Percentiles rank a stretch among this genome's conserved stretches.
Evolutionary conservation across 257 asterid genomes (phyloP).

Genomic region (Asclepias syriaca): DNA sequence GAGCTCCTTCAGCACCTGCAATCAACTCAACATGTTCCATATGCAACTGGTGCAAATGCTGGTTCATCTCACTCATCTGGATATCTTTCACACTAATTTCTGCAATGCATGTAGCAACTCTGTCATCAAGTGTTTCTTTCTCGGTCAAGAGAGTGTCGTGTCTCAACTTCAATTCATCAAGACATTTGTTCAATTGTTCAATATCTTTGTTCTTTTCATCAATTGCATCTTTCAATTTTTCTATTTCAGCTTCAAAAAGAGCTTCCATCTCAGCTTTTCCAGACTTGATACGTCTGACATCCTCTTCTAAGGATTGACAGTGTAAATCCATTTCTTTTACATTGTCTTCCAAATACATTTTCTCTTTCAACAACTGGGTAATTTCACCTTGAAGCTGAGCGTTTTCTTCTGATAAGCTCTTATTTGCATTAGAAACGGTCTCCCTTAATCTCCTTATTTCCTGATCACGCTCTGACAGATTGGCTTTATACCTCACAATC

Average conservation of each 20-base stretch:
- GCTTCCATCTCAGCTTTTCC: conserved; percentile 52
- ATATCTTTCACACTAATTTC: conserved; percentile 45
- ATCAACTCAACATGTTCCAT: conserved; percentile 48
- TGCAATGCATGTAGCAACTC: conserved; percentile 23
- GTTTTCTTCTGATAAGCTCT: conserved; percentile 74
- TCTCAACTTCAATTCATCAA: conserved; percentile 29
- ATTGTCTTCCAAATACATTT: conserved; percentile 57
- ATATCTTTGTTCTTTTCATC: conserved; percentile 35
- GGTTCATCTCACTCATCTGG: conserved; percentile 37
- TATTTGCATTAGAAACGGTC: conserved; percentile 66
- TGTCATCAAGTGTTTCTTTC: conserved; percentile 33
- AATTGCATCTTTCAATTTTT: conserved; percentile 41
- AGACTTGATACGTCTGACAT: conserved; percentile 47
- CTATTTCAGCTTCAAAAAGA: conserved; percentile 34
- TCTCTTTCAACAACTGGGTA: conserved; percentile 44
- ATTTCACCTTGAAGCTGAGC: conserved; percentile 56
- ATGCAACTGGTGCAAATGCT: conserved; percentile 56
- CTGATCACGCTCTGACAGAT: conserved; percentile 72
- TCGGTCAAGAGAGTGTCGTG: conserved; percentile 25
- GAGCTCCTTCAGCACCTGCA: conserved; percentile 35
- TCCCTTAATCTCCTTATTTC: conserved; percentile 76
- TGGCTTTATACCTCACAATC: conserved; percentile 57
- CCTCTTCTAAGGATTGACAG: conserved; percentile 69
- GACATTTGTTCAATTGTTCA: conserved; percentile 35
- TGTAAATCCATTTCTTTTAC: conserved; percentile 66